Evolutionary conservation across 768 basidiomycete species (phyloP), one percentile per base, ranked within the genome.

Genomic region (Rhodotorula graminis): DNA sequence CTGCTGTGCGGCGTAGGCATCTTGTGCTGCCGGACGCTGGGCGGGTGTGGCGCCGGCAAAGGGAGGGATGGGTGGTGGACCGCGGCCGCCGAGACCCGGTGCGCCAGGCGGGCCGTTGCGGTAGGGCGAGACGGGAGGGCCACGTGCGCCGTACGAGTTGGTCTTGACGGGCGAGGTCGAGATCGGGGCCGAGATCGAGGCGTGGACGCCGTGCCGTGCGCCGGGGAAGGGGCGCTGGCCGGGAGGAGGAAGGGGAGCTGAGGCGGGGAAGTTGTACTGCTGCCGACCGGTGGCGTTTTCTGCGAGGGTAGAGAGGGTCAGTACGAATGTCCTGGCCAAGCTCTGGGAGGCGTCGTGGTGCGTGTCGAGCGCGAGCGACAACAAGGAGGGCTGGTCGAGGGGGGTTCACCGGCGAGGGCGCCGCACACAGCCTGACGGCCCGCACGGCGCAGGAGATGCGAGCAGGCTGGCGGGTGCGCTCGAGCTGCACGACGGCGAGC

Each of bases 261-360:
- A 74, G 23, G 80, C 78, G 15, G 82, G 82, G 50, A 79, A 77
- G 63, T 82, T 82, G 81, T 82, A 82, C 78, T 82, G 82, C n/a
- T 81, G 80, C 62, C 72, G 76, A 33, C 82, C 82, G 33, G 81
- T 89, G 29, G 88, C 85, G 70, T 89, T 88, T 81, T 97, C 95
- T 95, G 83, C 31, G 75, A 46, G 56, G 57, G 70, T 47, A 14
- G 33, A 70, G 46, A 4, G 37, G 46, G 50, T 63, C 47, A 56
- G 53, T 19, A 3, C 33, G 50, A 8, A 27, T 3, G 25, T 2
- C 11, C 2, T 27, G 12, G 10, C 25, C 50, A 27, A 19, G 25
- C 9, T n/a, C 12, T 5, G 12, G 12, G 50, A 10, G 4, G 50
- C 25, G 19, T 10, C n/a, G 50, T 8, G 9, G 27, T 27, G 23